Evolutionary conservation across 257 asterid genomes (phyloP).

Genomic region (Ajuga chamaepitys): DNA sequence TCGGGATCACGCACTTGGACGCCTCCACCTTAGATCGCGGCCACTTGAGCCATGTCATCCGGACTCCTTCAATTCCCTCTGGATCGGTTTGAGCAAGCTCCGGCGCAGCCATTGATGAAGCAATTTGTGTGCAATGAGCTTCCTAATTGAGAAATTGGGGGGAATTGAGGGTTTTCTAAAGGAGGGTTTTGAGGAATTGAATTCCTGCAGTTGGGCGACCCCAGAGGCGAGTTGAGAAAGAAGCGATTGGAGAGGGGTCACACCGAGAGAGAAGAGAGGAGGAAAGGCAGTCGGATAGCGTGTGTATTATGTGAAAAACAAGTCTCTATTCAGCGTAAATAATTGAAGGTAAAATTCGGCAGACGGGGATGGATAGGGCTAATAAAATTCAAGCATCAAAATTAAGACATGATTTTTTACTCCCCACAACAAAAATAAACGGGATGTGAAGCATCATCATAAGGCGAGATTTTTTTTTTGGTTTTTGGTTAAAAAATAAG

Average conservation of each 20-base stretch:
- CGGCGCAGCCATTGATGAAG: conserved; percentile 53
- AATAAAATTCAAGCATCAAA: no score
- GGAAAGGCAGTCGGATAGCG: conserved; percentile 12
- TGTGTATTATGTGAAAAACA: conserved; percentile 9
- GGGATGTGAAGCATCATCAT: no score
- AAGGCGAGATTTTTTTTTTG: no score
- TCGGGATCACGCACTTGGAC: conserved; percentile 95
- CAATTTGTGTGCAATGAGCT: conserved; percentile 9
- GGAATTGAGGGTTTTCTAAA: conserved; percentile 12
- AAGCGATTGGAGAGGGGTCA: conserved; percentile 7
- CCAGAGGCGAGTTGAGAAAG: conserved; percentile 5
- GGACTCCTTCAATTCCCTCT: conserved; percentile 88
- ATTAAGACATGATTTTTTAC: no score
- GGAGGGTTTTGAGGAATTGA: conserved; percentile 15
- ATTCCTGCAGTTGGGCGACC: conserved; percentile 26
- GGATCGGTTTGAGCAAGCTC: conserved; percentile 82
- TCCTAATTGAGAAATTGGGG: conserved; percentile 6
- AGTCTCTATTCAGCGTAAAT: not conserved
- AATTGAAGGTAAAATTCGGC: no score
- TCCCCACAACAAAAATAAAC: no score
- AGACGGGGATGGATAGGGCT: no score
- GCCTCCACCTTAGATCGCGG: conserved; percentile 93
- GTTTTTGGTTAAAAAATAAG: no score
- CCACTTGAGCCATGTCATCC: conserved; percentile 93
- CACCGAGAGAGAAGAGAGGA: not conserved